Evolutionary conservation across 106 monocot species (phyloP).

Genomic region (Alisma plantagoaquatica): DNA sequence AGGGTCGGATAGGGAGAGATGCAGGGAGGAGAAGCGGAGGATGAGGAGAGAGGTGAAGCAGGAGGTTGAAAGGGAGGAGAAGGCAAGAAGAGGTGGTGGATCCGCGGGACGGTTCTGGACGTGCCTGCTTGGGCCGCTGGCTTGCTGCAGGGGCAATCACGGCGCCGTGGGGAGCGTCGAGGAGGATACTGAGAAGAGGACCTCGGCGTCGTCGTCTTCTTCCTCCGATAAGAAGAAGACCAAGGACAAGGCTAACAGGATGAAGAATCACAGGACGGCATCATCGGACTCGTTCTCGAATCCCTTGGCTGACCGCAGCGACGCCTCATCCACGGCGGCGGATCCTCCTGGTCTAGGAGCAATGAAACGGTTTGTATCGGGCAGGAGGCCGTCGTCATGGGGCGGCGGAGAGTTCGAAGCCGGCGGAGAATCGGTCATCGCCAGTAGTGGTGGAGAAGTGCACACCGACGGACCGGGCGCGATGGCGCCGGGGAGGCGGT

Average conservation of each 20-base stretch:
- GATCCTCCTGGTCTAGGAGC: slow-evolving; percentile 17
- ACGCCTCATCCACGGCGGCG: no score
- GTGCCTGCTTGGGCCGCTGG: background rate
- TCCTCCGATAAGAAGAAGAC: no score
- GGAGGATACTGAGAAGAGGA: no score
- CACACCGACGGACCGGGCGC: slow-evolving; percentile 1
- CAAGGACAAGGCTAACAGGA: background rate
- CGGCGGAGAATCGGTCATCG: slow-evolving; percentile 6
- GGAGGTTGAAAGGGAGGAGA: no score
- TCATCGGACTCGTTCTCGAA: background rate
- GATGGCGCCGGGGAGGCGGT: background rate
- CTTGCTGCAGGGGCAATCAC: background rate
- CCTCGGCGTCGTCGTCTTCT: background rate
- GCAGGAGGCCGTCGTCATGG: slow-evolving; percentile 35
- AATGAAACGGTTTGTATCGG: slow-evolving; percentile 15
- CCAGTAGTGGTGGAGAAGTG: slow-evolving; percentile 14
- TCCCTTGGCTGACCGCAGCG: background rate
- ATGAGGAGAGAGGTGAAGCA: no score
- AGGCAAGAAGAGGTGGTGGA: background rate
- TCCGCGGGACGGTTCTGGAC: background rate
- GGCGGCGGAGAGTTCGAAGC: slow-evolving; percentile 10
- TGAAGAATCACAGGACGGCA: background rate
- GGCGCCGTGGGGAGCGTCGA: background rate
- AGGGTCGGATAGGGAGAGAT: slow-evolving; percentile 1
- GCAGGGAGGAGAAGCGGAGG: no score